Evolutionary conservation across 169 alveolate genomes (phyloP).

Genomic region (Eimeria acervulina): DNA sequence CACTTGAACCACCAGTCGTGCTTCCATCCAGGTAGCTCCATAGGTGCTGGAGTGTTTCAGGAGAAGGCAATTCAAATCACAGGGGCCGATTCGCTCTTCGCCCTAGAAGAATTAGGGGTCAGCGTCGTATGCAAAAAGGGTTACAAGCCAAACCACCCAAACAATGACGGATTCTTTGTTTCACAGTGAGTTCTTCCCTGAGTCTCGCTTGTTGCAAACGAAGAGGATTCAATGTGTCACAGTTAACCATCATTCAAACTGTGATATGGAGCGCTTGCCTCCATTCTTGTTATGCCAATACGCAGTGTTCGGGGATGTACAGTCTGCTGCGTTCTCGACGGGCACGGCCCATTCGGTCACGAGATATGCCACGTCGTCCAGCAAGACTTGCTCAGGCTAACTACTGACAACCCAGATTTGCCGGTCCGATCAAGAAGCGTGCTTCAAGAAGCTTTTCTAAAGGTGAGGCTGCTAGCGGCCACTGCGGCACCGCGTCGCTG

Average conservation of each 20-base stretch:
- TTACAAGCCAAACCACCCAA: constrained; percentile 52
- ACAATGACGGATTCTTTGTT: constrained; percentile 69
- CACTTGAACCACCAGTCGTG: not conserved
- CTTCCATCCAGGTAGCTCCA: not conserved
- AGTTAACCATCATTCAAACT: not conserved
- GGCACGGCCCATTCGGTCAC: constrained; percentile 95
- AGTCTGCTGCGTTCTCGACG: constrained; percentile 89
- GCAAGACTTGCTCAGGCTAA: constrained; percentile 86
- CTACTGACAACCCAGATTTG: constrained; percentile 24
- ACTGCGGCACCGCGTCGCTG: not conserved
- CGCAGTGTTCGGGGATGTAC: constrained; percentile 47
- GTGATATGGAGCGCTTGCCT: not conserved
- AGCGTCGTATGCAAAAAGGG: constrained; percentile 67
- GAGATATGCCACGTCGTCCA: constrained; percentile 91
- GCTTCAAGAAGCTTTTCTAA: constrained; percentile 41
- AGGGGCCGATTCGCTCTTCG: constrained; percentile 20
- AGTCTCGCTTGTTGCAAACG: not conserved
- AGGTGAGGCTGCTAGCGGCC: not conserved
- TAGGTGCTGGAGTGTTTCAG: constrained; percentile 26
- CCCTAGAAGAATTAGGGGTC: constrained; percentile 32
- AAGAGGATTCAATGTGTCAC: not conserved
- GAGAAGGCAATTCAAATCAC: constrained; percentile 50
- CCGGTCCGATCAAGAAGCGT: not conserved
- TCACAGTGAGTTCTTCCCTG: constrained; percentile 13
- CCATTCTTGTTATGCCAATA: not conserved